These are phyloP conservation scores for Russula foetens DNA, from an alignment of 768 basidiomycete genomes.

Conservation along the genomic window DNA sequence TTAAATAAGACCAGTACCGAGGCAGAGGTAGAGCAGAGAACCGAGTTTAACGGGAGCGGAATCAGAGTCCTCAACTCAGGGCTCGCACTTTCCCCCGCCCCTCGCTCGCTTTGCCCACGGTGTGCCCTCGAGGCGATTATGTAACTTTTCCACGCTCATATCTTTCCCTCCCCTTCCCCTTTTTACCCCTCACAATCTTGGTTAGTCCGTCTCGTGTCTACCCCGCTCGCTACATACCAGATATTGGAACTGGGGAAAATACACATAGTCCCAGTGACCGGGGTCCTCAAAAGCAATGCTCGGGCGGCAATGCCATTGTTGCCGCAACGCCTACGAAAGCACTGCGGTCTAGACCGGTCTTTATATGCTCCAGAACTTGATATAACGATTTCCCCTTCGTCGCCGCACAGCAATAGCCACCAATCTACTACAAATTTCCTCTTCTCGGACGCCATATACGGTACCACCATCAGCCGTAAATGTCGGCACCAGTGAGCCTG, in stretches of 20 bases:
- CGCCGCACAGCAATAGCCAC: constrained; percentile 9
- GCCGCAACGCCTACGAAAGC: constrained; percentile 19
- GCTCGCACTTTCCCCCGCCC: background rate
- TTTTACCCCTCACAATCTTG: background rate
- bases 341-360: constrained; percentile 11
- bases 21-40: constrained; percentile 3
- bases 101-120: background rate
- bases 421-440: constrained; percentile 7
- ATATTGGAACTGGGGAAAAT: background rate
- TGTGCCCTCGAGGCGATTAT: constrained; percentile 11
- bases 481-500: background rate
- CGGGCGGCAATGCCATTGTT: constrained; percentile 2
- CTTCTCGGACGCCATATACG: background rate
- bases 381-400: background rate
- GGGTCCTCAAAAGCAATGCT: background rate
- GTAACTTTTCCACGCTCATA: constrained; percentile 9
- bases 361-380: constrained; percentile 16
- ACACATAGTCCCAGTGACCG: background rate
- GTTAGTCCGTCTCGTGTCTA: constrained; percentile 2
- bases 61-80: background rate
- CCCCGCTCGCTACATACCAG: background rate
- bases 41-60: background rate
- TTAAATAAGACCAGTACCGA: constrained; percentile 15
- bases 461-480: constrained; percentile 6
- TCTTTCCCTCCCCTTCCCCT: background rate